Conservation (phyloP, 768 basidiomycete genomes). For the Termitomyces sp. region DNA sequence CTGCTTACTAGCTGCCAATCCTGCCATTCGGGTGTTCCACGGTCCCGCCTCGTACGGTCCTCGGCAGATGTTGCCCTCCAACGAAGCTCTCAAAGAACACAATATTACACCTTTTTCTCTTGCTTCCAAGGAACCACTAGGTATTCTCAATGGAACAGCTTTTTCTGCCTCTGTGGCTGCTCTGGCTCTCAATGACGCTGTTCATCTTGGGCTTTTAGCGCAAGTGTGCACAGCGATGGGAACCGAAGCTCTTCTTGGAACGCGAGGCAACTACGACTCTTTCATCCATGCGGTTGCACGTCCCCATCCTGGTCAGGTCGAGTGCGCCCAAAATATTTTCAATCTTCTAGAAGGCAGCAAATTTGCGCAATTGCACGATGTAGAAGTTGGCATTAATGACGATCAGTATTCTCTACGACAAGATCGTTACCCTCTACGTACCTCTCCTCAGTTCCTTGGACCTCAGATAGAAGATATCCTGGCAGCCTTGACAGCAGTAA, state of each 20-base stretch:
- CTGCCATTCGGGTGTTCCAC: conserved; percentile 36
- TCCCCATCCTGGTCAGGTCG: conserved; percentile 80
- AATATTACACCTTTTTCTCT: conserved; percentile 53
- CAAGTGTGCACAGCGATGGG: conserved; percentile 78
- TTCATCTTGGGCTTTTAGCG: conserved; percentile 52
- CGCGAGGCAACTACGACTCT: conserved; percentile 54
- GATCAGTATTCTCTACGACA: conserved; percentile 69
- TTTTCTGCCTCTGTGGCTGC: conserved; percentile 70
- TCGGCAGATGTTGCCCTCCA: conserved; percentile 47
- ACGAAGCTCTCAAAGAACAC: conserved; percentile 44
- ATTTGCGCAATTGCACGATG: conserved; percentile 53
- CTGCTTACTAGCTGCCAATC: conserved; percentile 6
- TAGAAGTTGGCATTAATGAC: conserved; percentile 57
- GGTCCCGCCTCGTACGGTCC: conserved; percentile 43
- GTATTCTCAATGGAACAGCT: conserved; percentile 71
- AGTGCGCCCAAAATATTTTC: conserved; percentile 59
- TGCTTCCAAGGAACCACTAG: conserved; percentile 62
- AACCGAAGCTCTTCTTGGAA: conserved; percentile 68
- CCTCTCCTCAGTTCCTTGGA: conserved; percentile 72
- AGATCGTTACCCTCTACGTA: conserved; percentile 66
- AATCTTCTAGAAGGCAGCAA: conserved; percentile 55
- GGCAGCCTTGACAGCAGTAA: conserved; percentile 49
- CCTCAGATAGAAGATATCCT: conserved; percentile 76
- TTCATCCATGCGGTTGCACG: conserved; percentile 73
- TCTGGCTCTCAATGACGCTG: conserved; percentile 65